Evolutionary conservation across 2,329 filamentous ascomycete genomes (phyloP), one percentile per base, ranked within the genome.

Genomic region (Colletotrichum agaves): DNA sequence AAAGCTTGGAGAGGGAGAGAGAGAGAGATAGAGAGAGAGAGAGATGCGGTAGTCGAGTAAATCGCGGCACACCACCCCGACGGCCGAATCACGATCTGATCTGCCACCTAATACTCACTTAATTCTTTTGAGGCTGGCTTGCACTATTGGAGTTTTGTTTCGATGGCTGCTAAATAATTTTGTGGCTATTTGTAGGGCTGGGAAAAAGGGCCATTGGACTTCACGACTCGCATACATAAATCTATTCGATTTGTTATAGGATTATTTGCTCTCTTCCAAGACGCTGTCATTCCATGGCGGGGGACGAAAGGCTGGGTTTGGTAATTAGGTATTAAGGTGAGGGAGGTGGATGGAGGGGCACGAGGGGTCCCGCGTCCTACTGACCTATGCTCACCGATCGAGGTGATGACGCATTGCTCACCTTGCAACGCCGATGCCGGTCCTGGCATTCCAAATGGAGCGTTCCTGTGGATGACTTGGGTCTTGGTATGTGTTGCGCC

Each of bases 361-460:
- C 52, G 46, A 61, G 58, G 58, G 46, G 58, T 61, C 31, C 31
- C 35, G 13, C 11, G 12, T 27, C 35, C 11, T 2, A 11, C 13
- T 63, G 37, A 63, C 60, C 52, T 58, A 47, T 19, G 46, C 64
- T 58, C 60, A 67, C 64, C 60, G 64, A 52, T 11, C 37, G 53
- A 58, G 60, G 60, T 63, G 44, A 67, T n/a, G 15, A n/a, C n/a
- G 37, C 19, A 49, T 23, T n/a, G n/a, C 43, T 63, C 59, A 63
- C 31, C 60, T 63, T 21, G 17, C 44, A 59, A 57, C 52, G 64
- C 64, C 64, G 64, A 67, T 57, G 64, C 60, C 60, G 64, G 64
- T 46, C 15, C 60, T 63, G 19, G 21, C 17, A 47, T 8, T 46
- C 41, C 52, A 11, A 19, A 50, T 52, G 63, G 63, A 46, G 60